Evolutionary conservation across 345 rosid species (phyloP), one percentile per base, ranked within the genome.

Genomic region (Clausena lansium): DNA sequence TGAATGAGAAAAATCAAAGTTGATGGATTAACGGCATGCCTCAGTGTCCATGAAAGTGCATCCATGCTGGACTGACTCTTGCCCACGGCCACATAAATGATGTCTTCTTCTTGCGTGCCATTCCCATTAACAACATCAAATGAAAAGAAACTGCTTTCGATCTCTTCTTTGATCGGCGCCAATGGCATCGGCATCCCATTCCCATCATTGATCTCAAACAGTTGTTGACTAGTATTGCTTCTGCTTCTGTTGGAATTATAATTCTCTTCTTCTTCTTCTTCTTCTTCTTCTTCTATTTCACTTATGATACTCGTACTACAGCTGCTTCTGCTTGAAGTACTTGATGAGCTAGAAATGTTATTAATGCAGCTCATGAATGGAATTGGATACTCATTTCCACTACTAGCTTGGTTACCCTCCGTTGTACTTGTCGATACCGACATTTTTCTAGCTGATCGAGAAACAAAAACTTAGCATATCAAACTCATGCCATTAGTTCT

Each of bases 1-100:
- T 89, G 93, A 54, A 92, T 74, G 79, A 90, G 97, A 77, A 80
- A 87, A 57, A 90, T 73, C 64, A 76, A 47, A 55, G 90, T 80
- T 24, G 87, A 76, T 45, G 79, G 52, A 63, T 81, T 66, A 2
- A 85, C 80, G n/a, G 76, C 78, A 71, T 89, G 86, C 77, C 77
- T 81, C 58, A 92, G 72, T 39, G 94, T 80, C 98, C 98, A 95
- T 10, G 85, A 82, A 81, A 93, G 87, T 7, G 98, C 97, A 32
- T 88, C 97, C 88, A 86, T 82, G 87, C 98, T 93, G 0, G 97
- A 87, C 71, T 88, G 87, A 59, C 92, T 86, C 82, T 93, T 90
- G 75, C 98, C 95, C 30, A 94, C 97, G 5, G 88, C 91, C 67
- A 90, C 95, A 73, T 90, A 93, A 4, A 94, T 87, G 72, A 80